These are phyloP conservation scores for Microthlaspi erraticum DNA, from an alignment of 345 rosid genomes.

Conservation along the genomic window DNA sequence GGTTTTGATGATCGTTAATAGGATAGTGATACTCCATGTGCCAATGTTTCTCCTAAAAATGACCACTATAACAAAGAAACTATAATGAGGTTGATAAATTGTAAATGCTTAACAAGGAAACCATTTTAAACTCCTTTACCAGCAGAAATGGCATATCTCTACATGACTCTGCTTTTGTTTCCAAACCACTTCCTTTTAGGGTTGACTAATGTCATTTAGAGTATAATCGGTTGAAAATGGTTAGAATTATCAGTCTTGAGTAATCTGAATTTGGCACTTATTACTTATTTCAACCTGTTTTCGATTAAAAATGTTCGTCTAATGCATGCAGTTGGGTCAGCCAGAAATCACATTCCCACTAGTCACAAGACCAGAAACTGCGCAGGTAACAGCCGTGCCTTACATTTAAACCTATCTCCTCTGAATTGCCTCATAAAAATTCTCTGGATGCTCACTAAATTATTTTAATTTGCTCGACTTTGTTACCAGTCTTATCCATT, in stretches of 20 bases:
- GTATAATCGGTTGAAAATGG: slow-evolving; percentile 6
- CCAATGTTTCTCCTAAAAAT: slow-evolving; percentile 6
- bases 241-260: slow-evolving; percentile 19
- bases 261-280: background rate
- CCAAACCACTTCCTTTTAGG: slow-evolving; percentile 11
- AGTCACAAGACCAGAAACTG: slow-evolving; percentile 45
- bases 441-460: slow-evolving; percentile 22
- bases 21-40: slow-evolving; percentile 17
- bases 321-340: slow-evolving; percentile 68
- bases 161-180: background rate
- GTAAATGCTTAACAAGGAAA: background rate
- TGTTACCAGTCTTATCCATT: slow-evolving; percentile 21
- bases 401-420: too few relatives aligned
- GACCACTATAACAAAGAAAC: background rate
- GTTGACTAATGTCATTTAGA: background rate
- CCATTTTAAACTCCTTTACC: background rate
- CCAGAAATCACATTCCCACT: slow-evolving; percentile 69
- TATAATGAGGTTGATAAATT: slow-evolving; percentile 20
- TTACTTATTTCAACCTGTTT: background rate
- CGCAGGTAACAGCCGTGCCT: too few relatives aligned
- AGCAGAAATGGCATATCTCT: slow-evolving; percentile 8
- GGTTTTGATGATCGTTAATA: slow-evolving; percentile 10
- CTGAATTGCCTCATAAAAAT: background rate
- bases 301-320: background rate
- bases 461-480: slow-evolving; percentile 1